Evolutionary conservation across 2,329 filamentous ascomycete genomes (phyloP), one percentile per base, ranked within the genome.

Genomic region (Seiridium cupressi): DNA sequence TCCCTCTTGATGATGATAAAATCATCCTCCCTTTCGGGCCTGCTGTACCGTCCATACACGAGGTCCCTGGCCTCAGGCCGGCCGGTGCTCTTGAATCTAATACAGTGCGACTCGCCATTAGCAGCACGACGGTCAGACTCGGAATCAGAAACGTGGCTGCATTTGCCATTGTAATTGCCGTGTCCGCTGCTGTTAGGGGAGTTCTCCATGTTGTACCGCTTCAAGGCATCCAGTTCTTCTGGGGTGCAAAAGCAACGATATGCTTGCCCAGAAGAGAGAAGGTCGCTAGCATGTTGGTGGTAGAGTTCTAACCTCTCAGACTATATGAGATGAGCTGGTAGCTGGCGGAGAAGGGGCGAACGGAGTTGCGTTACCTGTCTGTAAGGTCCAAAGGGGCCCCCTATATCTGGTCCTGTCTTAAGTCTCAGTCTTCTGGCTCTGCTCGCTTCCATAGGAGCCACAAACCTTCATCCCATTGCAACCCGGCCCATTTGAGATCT

Each of bases 211-310:
- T 85, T 84, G 63, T 85, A 80, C 65, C 83, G 81, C 60, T 88
- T 90, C 64, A 91, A 84, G 6, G 80, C 76, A 61, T 91, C 84
- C 3, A 96, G 81, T 36, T 90, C 85, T 60, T 91, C 84, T 0
- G 88, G 74, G 0, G 87, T 87, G 76, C 95, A 99, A 79, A 99
- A 99, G 74, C 95, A 99, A 63, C 94, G 88, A 74, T 98, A 99
- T 5, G 93, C 95, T 62, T 89, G 84, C 8, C 88, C 91, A 6
- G 83, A 81, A 4, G 87, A 75, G 3, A 99, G 73, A 10, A 99
- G 81, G 10, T 84, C 76, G 47, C 90, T 74, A 5, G 89, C 88
- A 70, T 97, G 87, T 59, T 87, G 74, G 63, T 83, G 81, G 73
- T 99, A 98, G 13, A 91, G 78, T 1, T 78, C 73, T 2, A 91